These are phyloP conservation scores for Dactylorhiza incarnata DNA, from an alignment of 106 monocot species.

Conservation along the genomic window DNA sequence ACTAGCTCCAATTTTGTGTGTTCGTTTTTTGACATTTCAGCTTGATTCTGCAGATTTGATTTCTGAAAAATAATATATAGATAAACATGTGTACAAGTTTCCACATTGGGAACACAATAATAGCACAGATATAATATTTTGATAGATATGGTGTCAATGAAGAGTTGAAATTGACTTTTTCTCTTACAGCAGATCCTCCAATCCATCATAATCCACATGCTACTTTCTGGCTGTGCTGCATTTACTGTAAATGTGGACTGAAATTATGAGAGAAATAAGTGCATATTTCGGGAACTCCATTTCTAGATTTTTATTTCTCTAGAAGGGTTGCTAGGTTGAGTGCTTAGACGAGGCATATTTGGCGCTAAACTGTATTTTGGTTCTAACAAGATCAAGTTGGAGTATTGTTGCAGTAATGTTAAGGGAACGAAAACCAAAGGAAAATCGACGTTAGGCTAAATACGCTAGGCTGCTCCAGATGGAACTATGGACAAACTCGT, in stretches of 20 bases:
- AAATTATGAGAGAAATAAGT: neutral
- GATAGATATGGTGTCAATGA: neutral
- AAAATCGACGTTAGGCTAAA: no score
- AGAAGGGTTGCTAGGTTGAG: neutral
- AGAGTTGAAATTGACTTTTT: neutral
- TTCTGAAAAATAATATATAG: neutral
- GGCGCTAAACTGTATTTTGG: no score
- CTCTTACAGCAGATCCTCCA: neutral
- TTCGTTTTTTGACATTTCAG: neutral
- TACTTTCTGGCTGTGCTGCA: neutral
- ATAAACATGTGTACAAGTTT: neutral
- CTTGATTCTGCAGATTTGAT: neutral
- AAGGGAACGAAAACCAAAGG: no score
- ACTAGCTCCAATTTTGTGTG: no score
- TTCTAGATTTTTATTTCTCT: neutral
- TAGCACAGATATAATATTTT: neutral
- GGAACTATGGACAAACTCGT: no score
- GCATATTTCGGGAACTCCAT: neutral
- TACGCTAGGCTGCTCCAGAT: no score
- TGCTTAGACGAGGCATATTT: neutral
- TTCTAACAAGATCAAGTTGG: no score
- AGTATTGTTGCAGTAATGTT: no score
- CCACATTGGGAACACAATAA: neutral
- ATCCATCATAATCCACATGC: neutral
- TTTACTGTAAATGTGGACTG: neutral